phyloP scores from a whole-genome alignment of 192 early-diverging fungal species.

The Coemansia sp. region DNA sequence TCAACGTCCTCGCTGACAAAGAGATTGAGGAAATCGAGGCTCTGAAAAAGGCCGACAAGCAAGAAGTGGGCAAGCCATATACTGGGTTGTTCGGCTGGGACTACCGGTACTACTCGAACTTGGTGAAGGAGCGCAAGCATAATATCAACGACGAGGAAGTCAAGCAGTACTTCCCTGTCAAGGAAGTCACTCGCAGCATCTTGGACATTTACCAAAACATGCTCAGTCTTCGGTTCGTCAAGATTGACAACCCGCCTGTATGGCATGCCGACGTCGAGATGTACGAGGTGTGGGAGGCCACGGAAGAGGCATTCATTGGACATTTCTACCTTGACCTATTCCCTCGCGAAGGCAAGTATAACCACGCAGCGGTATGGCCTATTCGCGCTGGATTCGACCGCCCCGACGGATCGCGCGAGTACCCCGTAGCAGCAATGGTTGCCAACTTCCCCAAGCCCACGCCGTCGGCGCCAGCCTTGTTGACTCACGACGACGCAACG shows the following conservation, averaged over 20 bases:
- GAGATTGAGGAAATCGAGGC: constrained; percentile 65
- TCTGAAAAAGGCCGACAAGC: constrained; percentile 63
- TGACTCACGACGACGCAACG: constrained; percentile 78
- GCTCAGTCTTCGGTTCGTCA: constrained; percentile 67
- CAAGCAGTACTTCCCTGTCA: constrained; percentile 79
- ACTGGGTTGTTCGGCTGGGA: constrained; percentile 78
- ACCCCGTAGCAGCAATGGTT: constrained; percentile 74
- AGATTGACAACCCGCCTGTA: constrained; percentile 59
- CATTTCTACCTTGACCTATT: constrained; percentile 78
- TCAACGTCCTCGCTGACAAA: constrained; percentile 59
- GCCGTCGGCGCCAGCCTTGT: constrained; percentile 65
- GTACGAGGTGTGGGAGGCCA: constrained; percentile 75
- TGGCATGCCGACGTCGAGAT: constrained; percentile 84
- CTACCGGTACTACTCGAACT: constrained; percentile 70
- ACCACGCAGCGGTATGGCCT: constrained; percentile 82
- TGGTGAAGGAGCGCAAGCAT: constrained; percentile 72
- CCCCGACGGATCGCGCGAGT: constrained; percentile 59
- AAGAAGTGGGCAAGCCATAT: constrained; percentile 54
- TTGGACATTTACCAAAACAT: constrained; percentile 76
- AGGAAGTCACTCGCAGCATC: constrained; percentile 65
- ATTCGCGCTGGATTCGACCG: constrained; percentile 66
- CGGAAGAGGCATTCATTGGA: constrained; percentile 62
- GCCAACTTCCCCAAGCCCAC: constrained; percentile 72
- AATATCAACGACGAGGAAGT: constrained; percentile 76
- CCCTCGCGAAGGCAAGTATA: constrained; percentile 72